phyloP scores from a whole-genome alignment of 805 yeast species.

The Ogataea pignaliae region DNA sequence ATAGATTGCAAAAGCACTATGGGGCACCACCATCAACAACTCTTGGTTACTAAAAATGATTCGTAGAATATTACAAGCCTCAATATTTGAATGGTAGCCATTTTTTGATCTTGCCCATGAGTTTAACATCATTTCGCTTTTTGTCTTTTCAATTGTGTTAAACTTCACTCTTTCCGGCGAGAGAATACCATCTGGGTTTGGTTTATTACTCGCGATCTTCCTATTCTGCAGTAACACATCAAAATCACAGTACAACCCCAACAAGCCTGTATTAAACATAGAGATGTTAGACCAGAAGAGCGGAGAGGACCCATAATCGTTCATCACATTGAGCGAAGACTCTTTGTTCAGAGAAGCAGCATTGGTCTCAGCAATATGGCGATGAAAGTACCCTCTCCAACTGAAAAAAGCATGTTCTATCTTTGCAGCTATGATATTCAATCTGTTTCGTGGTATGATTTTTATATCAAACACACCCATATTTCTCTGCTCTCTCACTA shows the following conservation, averaged over 20 bases:
- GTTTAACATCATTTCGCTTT: slow-evolving; percentile 11
- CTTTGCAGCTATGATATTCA: slow-evolving; percentile 26
- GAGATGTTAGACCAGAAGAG: slow-evolving; percentile 32
- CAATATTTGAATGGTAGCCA: slow-evolving; percentile 15
- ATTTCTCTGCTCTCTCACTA: slow-evolving; percentile 32
- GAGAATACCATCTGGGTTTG: not conserved
- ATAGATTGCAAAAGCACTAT: slow-evolving; percentile 2
- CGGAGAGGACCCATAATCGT: slow-evolving; percentile 31
- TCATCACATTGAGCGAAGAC: slow-evolving; percentile 9
- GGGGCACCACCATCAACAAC: slow-evolving; percentile 3
- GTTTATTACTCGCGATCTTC: slow-evolving; percentile 7
- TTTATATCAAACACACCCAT: slow-evolving; percentile 31
- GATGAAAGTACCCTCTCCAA: slow-evolving; percentile 36
- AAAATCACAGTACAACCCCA: slow-evolving; percentile 27
- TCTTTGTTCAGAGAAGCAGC: slow-evolving; percentile 2
- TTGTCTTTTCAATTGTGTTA: slow-evolving; percentile 13
- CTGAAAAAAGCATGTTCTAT: slow-evolving; percentile 30
- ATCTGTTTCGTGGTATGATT: slow-evolving; percentile 29
- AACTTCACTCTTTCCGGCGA: slow-evolving; percentile 6
- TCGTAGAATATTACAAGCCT: slow-evolving; percentile 4
- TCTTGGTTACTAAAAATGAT: slow-evolving; percentile 4
- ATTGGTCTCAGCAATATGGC: slow-evolving; percentile 27
- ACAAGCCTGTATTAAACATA: slow-evolving; percentile 22
- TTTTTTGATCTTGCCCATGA: slow-evolving; percentile 26
- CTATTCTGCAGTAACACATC: slow-evolving; percentile 8